phyloP scores from a whole-genome alignment of 2,329 filamentous ascomycete species.

The Penicillium sp. region DNA sequence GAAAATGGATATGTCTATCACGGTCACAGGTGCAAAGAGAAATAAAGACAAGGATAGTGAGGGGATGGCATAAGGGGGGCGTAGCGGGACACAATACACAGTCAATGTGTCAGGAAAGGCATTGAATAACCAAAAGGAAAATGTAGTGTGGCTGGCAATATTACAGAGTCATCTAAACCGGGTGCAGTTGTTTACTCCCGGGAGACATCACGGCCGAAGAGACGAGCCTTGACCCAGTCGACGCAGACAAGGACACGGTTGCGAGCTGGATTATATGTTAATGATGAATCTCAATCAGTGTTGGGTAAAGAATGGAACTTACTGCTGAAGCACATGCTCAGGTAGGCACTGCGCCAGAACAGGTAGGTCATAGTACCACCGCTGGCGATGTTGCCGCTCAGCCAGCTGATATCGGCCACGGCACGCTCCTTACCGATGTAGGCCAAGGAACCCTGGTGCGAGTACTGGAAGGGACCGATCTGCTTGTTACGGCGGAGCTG shows the following conservation, averaged over 20 bases:
- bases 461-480: conserved; percentile 97
- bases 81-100: conserved; percentile 2
- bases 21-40: conserved; percentile 7
- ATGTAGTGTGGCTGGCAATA: conserved; percentile 4
- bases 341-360: conserved; percentile 96
- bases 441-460: conserved; percentile 91
- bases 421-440: conserved; percentile 99
- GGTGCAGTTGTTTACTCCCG: conserved; percentile 39
- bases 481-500: conserved; percentile 86
- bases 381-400: conserved; percentile 91
- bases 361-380: conserved; percentile 94
- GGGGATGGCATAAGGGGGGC: conserved; percentile 17
- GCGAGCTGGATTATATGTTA: conserved; percentile 58
- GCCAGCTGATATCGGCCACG: conserved; percentile 94
- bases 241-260: conserved; percentile 90
- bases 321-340: conserved; percentile 99
- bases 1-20: conserved; percentile 24
- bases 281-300: background rate
- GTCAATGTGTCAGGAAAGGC: conserved; percentile 1
- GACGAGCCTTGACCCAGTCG: conserved; percentile 96
- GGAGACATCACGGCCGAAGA: conserved; percentile 88
- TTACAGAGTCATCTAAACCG: conserved; percentile 11
- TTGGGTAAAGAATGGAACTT: conserved; percentile 51
- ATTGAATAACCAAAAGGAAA: conserved; percentile 10
- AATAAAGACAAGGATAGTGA: conserved; percentile 8